Base-by-base conservation (phyloP, 441 rosid genomes). In the Flueggea neowawraea region DNA sequence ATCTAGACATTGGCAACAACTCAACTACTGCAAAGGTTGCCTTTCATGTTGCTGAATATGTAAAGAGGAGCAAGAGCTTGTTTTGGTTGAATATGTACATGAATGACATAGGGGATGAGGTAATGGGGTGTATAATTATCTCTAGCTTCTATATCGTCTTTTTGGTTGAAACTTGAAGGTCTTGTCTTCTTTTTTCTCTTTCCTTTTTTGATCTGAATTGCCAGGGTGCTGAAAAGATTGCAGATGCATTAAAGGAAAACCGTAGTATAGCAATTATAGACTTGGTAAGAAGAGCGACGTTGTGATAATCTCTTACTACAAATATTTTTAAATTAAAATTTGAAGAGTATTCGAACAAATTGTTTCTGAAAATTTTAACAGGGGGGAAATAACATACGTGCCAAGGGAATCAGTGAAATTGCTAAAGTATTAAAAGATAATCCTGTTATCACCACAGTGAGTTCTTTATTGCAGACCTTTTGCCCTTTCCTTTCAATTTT, bases 41-140 rank as follows among this genome's bases (percentile, higher is more conserved):
- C 53, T 82, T 78, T 70, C 84, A 83, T 55, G 82, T 85, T 58
- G 93, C 96, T 63, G 97, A 87, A 68, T 94, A 90, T 80, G 65
- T 88, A 69, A 94, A 82, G 85, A 90, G 74, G 79, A 84, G 81
- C 90, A 90, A 89, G 83, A 80, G 83, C 78, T 81, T 94, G 85
- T 86, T 90, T 52, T 94, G 97, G 98, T 55, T 94, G 82, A 94
- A 94, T 76, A 75, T 94, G 69, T 89, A 94, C 83, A 90, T 94
- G 98, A 90, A 94, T 75, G 98, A 94, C 82, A 78, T 94, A 44
- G 90, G 97, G 15, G 96, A 90, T 73, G 95, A 90, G 97, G 97
- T 94, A 80, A 59, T 58, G 39, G 51, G 57, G 32, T 55, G 31
- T 17, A 33, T 58, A 33, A 43, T 72, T 41, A 45, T 64, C 22